Percentiles rank a stretch among this genome's conserved stretches.
These are phyloP conservation scores for Pyrenula massariospora DNA, from an alignment of 495 filamentous ascomycete species.

Conservation along the genomic window DNA sequence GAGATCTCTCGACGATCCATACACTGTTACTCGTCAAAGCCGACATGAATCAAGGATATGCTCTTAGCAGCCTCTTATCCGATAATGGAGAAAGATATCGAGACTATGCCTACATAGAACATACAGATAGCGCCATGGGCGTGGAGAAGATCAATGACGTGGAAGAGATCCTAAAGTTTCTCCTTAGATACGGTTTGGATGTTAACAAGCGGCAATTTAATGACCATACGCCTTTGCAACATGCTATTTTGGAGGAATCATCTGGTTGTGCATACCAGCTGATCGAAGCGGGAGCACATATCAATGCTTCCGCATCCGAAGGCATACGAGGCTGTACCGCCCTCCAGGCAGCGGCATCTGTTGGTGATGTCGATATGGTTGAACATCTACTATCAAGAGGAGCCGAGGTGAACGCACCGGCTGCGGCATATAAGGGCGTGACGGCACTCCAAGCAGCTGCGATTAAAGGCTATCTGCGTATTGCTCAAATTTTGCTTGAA, in stretches of 20 bases:
- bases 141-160: background rate
- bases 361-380: constrained; percentile 13
- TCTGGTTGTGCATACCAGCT: background rate
- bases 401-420: constrained; percentile 16
- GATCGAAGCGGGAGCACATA: background rate
- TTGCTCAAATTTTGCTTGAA: constrained; percentile 1
- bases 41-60: background rate
- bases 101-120: too few species aligned
- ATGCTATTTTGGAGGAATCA: background rate
- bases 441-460: constrained; percentile 10
- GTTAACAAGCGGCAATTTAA: background rate
- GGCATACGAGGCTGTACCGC: constrained; percentile 2
- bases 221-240: background rate
- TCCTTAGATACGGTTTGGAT: background rate
- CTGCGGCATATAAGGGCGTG: background rate
- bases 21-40: background rate
- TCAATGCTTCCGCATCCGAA: background rate
- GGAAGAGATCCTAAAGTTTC: background rate
- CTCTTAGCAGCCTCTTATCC: background rate
- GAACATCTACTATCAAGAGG: constrained; percentile 14
- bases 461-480: constrained; percentile 10
- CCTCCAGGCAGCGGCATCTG: constrained; percentile 20
- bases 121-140: too few species aligned
- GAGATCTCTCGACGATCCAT: background rate
- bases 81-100: too few species aligned